Conservation (phyloP, 371 early-diverging fungal genomes). For the Mucor plumbeus region DNA sequence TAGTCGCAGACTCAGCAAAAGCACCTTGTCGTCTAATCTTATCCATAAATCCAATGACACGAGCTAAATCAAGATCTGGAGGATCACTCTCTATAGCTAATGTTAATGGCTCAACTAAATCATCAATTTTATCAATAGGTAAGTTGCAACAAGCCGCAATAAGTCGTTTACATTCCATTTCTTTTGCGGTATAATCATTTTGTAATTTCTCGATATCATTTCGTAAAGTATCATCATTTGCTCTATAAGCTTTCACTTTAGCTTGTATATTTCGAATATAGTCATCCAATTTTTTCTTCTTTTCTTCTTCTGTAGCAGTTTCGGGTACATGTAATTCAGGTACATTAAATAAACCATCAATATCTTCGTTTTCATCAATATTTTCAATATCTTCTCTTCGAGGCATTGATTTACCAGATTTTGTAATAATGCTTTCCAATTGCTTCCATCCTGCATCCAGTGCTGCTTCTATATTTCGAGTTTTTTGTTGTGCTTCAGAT, state of each 20-base stretch:
- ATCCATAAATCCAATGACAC: conserved; percentile 66
- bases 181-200: conserved; percentile 54
- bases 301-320: conserved; percentile 19
- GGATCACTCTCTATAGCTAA: conserved; percentile 79
- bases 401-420: conserved; percentile 19
- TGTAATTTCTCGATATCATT: conserved; percentile 45
- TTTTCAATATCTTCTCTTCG: conserved; percentile 19
- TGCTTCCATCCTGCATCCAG: conserved; percentile 41
- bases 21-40: conserved; percentile 27
- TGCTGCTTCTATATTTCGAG: conserved; percentile 54
- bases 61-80: conserved; percentile 62
- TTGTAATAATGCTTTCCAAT: conserved; percentile 23
- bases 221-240: conserved; percentile 46
- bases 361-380: conserved; percentile 33
- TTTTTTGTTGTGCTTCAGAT: conserved; percentile 62
- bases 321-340: conserved; percentile 12
- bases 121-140: conserved; percentile 71
- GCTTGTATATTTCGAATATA: conserved; percentile 21
- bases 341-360: conserved; percentile 28
- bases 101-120: conserved; percentile 67
- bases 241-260: conserved; percentile 54
- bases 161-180: conserved; percentile 73
- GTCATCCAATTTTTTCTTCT: conserved; percentile 29
- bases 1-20: conserved; percentile 7
- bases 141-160: conserved; percentile 79